phyloP scores from a whole-genome alignment of 2,329 filamentous ascomycete species.

The Aureobasidium sp. region DNA sequence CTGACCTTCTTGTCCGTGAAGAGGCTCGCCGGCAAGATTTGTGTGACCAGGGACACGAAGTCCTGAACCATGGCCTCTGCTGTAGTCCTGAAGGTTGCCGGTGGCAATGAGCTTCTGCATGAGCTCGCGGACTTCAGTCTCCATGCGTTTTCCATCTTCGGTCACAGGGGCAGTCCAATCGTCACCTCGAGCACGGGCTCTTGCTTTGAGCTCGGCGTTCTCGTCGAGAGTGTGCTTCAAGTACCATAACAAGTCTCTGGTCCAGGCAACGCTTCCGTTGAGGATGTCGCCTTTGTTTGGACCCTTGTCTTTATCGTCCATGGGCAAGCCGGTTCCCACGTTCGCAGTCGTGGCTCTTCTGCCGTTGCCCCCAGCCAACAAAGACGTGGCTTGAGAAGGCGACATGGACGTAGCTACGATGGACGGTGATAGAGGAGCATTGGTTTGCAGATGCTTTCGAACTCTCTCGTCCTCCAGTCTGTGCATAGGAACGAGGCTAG shows the following conservation, averaged over 20 bases:
- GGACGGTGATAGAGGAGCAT: constrained; percentile 78
- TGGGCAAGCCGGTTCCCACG: constrained; percentile 83
- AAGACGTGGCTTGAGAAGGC: constrained; percentile 73
- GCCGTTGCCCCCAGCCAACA: constrained; percentile 77
- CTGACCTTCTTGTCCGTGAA: constrained; percentile 45
- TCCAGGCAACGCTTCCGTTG: constrained; percentile 96
- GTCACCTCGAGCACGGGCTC: constrained; percentile 64
- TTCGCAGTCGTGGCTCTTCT: constrained; percentile 61
- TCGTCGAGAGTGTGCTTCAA: constrained; percentile 81
- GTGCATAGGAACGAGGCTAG: constrained; percentile 84
- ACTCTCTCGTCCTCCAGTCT: constrained; percentile 95
- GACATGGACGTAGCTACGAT: constrained; percentile 62
- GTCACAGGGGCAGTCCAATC: constrained; percentile 73
- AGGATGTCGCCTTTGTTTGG: constrained; percentile 98
- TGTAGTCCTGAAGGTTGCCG: constrained; percentile 47
- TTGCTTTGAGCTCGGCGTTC: constrained; percentile 76
- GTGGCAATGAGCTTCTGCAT: constrained; percentile 67
- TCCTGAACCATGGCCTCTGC: constrained; percentile 72
- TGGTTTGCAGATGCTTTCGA: constrained; percentile 87
- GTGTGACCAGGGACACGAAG: constrained; percentile 90
- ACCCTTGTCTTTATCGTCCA: constrained; percentile 97
- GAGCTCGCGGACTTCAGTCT: constrained; percentile 81
- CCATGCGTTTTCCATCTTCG: constrained; percentile 94
- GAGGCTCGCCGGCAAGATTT: constrained; percentile 74
- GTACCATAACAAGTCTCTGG: constrained; percentile 95